Evolutionary conservation across 176 grass and related monocot genomes (phyloP).

Genomic region (Typha latifolia): DNA sequence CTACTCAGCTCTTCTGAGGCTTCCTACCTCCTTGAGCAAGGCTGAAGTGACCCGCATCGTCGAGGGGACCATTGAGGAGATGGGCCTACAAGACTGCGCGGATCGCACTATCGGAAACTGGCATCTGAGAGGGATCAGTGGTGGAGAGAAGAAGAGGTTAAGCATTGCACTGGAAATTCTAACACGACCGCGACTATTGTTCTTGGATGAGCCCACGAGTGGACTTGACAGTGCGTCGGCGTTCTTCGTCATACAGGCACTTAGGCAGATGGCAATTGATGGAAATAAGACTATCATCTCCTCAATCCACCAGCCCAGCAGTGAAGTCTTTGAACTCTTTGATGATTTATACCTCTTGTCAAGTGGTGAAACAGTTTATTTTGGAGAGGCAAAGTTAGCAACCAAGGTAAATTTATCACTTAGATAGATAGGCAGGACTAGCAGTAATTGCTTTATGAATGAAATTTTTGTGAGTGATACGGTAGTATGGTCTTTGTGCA

Average conservation of each 20-base stretch:
- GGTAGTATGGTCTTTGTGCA: conserved; percentile 15
- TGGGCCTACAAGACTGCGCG: conserved; percentile 78
- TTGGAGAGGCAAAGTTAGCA: conserved; percentile 71
- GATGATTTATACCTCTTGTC: conserved; percentile 91
- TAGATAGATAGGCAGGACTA: too few relatives aligned
- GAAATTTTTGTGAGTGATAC: not conserved
- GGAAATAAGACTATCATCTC: conserved; percentile 68
- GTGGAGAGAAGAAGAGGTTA: conserved; percentile 91
- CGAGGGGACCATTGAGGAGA: conserved; percentile 65
- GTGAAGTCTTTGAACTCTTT: conserved; percentile 79
- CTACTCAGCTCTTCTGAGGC: conserved; percentile 72
- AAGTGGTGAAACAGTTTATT: conserved; percentile 72
- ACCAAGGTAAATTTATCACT: conserved; percentile 34
- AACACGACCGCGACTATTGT: conserved; percentile 61
- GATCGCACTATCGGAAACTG: conserved; percentile 68
- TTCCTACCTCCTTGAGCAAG: conserved; percentile 55
- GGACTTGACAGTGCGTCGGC: conserved; percentile 76
- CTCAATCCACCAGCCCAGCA: conserved; percentile 95
- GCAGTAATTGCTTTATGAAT: not conserved
- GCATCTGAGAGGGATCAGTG: conserved; percentile 90
- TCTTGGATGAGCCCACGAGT: conserved; percentile 64
- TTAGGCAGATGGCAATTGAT: conserved; percentile 65
- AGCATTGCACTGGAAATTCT: conserved; percentile 93
- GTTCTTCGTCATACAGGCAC: conserved; percentile 84
- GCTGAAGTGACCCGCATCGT: conserved; percentile 42